Percentiles rank a stretch among this genome's conserved stretches.
phyloP scores from a whole-genome alignment of 495 filamentous ascomycete species.

The Neurospora sp. region DNA sequence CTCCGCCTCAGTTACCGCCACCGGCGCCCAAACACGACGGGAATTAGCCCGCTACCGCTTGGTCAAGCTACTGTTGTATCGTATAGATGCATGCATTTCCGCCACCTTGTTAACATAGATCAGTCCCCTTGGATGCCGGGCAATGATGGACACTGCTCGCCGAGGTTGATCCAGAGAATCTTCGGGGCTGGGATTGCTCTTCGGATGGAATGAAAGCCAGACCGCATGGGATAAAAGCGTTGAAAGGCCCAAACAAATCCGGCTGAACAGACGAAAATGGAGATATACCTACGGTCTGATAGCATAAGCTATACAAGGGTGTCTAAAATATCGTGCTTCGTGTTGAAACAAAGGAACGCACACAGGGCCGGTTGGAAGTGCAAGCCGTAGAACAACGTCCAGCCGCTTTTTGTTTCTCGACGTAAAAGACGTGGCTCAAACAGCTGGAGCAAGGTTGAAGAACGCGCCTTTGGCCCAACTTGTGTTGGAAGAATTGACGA shows the following conservation, averaged over 20 bases:
- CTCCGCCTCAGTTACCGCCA: not conserved
- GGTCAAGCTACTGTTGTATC: not conserved
- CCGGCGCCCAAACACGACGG: not conserved
- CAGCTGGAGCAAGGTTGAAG: not conserved
- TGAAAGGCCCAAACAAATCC: conserved; percentile 11
- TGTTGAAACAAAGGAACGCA: not conserved
- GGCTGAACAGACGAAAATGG: not conserved
- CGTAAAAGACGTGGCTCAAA: not conserved
- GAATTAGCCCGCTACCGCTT: not conserved
- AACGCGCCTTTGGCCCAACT: not conserved
- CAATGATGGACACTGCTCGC: not conserved
- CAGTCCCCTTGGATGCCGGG: not conserved
- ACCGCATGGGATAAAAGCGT: conserved; percentile 9
- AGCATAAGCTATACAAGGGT: not conserved
- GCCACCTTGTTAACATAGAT: not conserved
- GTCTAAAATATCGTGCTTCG: not conserved
- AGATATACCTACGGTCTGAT: not conserved
- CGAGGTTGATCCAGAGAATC: not conserved
- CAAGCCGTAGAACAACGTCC: not conserved
- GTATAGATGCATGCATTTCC: not conserved
- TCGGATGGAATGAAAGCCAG: conserved; percentile 18
- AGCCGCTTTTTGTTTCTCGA: not conserved
- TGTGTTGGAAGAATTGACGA: too few species aligned
- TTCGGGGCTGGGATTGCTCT: conserved; percentile 2
- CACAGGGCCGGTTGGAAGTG: too few species aligned